A percentile compares a stretch with the other conserved stretches of the same genome.
These are phyloP conservation scores for Mycena polygramma DNA, from an alignment of 768 basidiomycete genomes.

Conservation along the genomic window DNA sequence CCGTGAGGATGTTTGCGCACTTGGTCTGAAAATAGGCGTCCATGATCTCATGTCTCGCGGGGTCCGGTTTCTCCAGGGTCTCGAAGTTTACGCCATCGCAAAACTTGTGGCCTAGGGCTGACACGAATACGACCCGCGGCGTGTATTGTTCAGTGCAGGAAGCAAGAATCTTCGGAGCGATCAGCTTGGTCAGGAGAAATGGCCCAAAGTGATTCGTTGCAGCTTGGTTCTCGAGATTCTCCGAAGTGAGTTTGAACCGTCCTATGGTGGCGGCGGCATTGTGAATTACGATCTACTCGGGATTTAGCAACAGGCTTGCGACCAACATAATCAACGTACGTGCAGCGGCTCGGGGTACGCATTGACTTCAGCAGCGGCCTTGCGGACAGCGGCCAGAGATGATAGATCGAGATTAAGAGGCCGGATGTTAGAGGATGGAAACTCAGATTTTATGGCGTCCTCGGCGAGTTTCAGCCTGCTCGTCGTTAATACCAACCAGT, in stretches of 20 bases:
- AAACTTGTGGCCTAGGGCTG: background rate
- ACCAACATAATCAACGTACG: background rate
- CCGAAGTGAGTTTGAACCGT: constrained; percentile 14
- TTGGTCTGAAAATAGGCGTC: constrained; percentile 14
- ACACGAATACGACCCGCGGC: constrained; percentile 16
- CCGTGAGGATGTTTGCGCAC: constrained; percentile 28
- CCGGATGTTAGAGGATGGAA: constrained; percentile 1
- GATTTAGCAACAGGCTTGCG: too few relatives aligned
- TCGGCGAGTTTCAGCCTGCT: constrained; percentile 13
- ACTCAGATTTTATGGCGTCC: constrained; percentile 8
- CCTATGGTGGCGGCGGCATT: constrained; percentile 15
- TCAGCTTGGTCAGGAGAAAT: constrained; percentile 16
- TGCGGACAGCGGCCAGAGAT: constrained; percentile 5
- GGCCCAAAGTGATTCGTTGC: constrained; percentile 13
- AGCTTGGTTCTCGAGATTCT: constrained; percentile 18
- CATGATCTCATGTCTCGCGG: background rate
- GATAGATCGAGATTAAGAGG: constrained; percentile 18
- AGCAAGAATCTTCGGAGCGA: constrained; percentile 9
- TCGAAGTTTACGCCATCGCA: constrained; percentile 17
- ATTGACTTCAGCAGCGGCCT: constrained; percentile 19
- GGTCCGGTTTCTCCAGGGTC: constrained; percentile 3
- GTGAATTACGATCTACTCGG: constrained; percentile 18
- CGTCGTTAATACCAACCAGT: too few relatives aligned
- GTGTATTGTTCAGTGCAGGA: constrained; percentile 1
- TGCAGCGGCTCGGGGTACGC: constrained; percentile 13